Evolutionary conservation across 2,329 filamentous ascomycete species (phyloP).

Genomic region (Pseudocercospora fijiensis): DNA sequence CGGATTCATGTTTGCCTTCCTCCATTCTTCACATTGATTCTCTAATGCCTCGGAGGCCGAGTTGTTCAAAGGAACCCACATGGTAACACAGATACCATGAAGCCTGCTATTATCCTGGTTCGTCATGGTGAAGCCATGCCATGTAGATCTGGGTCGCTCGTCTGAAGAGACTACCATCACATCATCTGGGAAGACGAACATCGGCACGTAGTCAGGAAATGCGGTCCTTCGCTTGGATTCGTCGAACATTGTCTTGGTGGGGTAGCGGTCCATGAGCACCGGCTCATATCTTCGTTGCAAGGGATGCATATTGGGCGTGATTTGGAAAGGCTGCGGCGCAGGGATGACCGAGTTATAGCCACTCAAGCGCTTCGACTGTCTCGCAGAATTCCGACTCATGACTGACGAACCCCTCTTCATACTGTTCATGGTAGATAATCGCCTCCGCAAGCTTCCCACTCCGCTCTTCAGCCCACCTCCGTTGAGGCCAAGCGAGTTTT

Average conservation of each 20-base stretch:
- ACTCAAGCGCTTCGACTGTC: conserved; percentile 84
- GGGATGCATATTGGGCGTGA: conserved; percentile 91
- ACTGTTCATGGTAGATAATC: conserved; percentile 96
- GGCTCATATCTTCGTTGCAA: conserved; percentile 92
- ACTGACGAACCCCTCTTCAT: conserved; percentile 80
- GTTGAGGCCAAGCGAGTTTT: conserved; percentile 33
- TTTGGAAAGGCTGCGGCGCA: conserved; percentile 82
- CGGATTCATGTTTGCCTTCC: conserved; percentile 71
- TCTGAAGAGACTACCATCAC: conserved; percentile 96
- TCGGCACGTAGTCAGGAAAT: conserved; percentile 96
- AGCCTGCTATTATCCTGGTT: conserved; percentile 86
- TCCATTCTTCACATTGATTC: conserved; percentile 56
- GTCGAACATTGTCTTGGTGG: conserved; percentile 76
- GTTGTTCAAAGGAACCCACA: conserved; percentile 85
- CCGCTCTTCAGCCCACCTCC: conserved; percentile 55
- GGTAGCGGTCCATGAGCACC: conserved; percentile 91
- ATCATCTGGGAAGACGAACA: conserved; percentile 99
- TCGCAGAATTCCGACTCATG: conserved; percentile 65
- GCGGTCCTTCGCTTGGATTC: conserved; percentile 76
- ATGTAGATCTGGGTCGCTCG: conserved; percentile 89
- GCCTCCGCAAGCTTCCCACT: conserved; percentile 84
- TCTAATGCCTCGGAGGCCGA: conserved; percentile 82
- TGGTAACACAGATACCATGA: conserved; percentile 84
- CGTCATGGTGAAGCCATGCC: conserved; percentile 99
- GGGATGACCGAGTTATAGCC: conserved; percentile 99